Percentiles rank a stretch among this genome's conserved stretches.
Evolutionary conservation across 192 early-diverging fungal species (phyloP).

Genomic region (Backusella tarrabulga): DNA sequence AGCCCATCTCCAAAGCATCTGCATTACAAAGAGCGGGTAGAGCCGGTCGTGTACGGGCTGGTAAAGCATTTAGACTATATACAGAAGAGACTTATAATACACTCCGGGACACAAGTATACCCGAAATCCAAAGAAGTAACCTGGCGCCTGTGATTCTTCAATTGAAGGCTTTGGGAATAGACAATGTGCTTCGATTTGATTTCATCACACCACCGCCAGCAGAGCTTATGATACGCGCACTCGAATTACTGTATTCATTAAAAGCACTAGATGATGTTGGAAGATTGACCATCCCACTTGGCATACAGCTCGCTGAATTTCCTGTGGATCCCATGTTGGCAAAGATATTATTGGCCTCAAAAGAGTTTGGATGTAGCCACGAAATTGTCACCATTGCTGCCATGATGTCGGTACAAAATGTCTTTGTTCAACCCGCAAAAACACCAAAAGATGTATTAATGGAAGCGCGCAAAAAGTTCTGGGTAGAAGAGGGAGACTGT

Average conservation of each 20-base stretch:
- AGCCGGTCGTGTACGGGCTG: slow-evolving; percentile 88
- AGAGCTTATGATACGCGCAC: slow-evolving; percentile 63
- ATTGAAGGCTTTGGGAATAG: slow-evolving; percentile 78
- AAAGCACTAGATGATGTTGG: slow-evolving; percentile 72
- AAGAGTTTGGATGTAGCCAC: slow-evolving; percentile 62
- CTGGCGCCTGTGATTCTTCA: slow-evolving; percentile 67
- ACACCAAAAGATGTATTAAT: slow-evolving; percentile 40
- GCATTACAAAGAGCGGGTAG: slow-evolving; percentile 93
- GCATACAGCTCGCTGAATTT: slow-evolving; percentile 69
- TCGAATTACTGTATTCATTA: slow-evolving; percentile 74
- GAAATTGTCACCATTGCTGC: slow-evolving; percentile 80
- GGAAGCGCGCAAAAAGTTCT: slow-evolving; percentile 65
- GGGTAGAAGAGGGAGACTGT: slow-evolving; percentile 75
- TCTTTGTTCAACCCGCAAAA: slow-evolving; percentile 45
- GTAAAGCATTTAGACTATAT: slow-evolving; percentile 89
- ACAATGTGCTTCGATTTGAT: slow-evolving; percentile 78
- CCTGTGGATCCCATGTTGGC: slow-evolving; percentile 73
- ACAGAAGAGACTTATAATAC: slow-evolving; percentile 81
- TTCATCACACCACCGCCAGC: slow-evolving; percentile 77
- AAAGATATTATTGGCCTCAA: slow-evolving; percentile 63
- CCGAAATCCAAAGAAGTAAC: slow-evolving; percentile 89
- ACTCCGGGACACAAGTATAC: slow-evolving; percentile 83
- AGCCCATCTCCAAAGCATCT: slow-evolving; percentile 91
- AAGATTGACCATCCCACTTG: slow-evolving; percentile 67
- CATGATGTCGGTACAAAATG: slow-evolving; percentile 71